A percentile compares a stretch with the other conserved stretches of the same genome.
Evolutionary conservation across 768 basidiomycete species (phyloP).

Genomic region (Podaxis sp.): DNA sequence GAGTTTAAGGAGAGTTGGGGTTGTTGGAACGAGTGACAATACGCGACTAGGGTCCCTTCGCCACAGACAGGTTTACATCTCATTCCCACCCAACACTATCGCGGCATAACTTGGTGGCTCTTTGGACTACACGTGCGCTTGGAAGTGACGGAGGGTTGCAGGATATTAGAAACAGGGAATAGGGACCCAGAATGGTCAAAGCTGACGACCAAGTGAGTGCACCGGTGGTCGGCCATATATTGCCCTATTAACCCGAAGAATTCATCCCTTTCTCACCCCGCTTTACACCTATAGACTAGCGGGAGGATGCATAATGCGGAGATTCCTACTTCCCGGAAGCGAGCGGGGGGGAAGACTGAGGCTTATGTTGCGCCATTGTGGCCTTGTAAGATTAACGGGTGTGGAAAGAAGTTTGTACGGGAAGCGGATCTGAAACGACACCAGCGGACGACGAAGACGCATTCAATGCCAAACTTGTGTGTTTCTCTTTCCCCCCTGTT

Average conservation of each 20-base stretch:
- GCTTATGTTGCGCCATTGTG: conserved; percentile 53
- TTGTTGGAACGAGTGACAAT: conserved; percentile 7
- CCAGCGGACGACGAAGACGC: conserved; percentile 76
- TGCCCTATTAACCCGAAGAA: no score
- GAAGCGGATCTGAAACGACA: conserved; percentile 83
- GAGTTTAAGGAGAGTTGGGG: conserved; percentile 1
- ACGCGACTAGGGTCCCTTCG: conserved; percentile 7
- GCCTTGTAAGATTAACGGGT: conserved; percentile 82
- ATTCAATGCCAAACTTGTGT: conserved; percentile 74
- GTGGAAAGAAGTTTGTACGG: conserved; percentile 79
- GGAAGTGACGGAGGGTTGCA: background rate
- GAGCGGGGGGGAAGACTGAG: conserved; percentile 43
- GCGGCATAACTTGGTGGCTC: background rate
- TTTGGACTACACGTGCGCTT: background rate
- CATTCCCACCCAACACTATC: background rate
- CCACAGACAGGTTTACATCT: background rate
- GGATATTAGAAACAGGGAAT: background rate
- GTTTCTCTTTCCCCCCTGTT: conserved; percentile 26
- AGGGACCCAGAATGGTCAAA: conserved; percentile 1
- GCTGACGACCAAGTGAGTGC: conserved; percentile 9
- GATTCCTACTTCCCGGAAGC: conserved; percentile 21
- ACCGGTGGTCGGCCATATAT: no score
- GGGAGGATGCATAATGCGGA: background rate
- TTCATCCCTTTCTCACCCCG: no score
- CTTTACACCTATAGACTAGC: background rate